Base-by-base conservation (phyloP, 352 stramenopile species). In the Globisporangium iwayamae region DNA sequence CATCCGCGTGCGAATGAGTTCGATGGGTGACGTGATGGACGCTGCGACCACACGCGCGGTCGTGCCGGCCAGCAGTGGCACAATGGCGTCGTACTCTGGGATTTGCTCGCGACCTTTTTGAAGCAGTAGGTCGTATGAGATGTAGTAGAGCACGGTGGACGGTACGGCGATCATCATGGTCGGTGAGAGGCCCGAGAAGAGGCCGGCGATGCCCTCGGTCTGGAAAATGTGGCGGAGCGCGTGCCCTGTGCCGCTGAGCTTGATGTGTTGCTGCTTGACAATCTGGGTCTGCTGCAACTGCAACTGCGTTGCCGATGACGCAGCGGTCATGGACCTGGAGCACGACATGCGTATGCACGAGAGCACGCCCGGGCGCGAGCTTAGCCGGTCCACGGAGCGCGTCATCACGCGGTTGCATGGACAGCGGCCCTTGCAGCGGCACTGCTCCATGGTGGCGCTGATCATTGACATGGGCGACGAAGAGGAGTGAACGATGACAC, bases 111-210 rank as follows among this genome's bases (percentile, higher is more conserved):
- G 76, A 13, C 76, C 74, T 25, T 87, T 73, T 9, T 81, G 73
- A 39, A 90, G 68, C 25, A 97, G 60, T 18, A 91, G 63, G 66
- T 98, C 96, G 75, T 99, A 99, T 22, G 87, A 89, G 14, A 96
- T 88, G 73, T 98, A 98, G 72, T 99, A 99, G 22, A 98, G 67
- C 54, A 97, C 91, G 4, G 94, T 98, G 50, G 94, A 98, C 0
- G 96, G 95, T 13, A 98, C 80, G 2, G 90, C 89, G 76, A 98
- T 98, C 58, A 97, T 67, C 60, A 99, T 83, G 11, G 93, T 97
- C 7, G 96, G 94, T 6, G 76, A 79, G 11, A 98, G 72, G 0
- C 95, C 95, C 4, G 84, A 78, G 67, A 96, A 98, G n/a, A 97
- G 70, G 0, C 79, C 86, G 16, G 52, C 30, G 2, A 92, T 39